Evolutionary conservation across 768 basidiomycete genomes (phyloP).

Genomic region (Leccinum subgranulosum): DNA sequence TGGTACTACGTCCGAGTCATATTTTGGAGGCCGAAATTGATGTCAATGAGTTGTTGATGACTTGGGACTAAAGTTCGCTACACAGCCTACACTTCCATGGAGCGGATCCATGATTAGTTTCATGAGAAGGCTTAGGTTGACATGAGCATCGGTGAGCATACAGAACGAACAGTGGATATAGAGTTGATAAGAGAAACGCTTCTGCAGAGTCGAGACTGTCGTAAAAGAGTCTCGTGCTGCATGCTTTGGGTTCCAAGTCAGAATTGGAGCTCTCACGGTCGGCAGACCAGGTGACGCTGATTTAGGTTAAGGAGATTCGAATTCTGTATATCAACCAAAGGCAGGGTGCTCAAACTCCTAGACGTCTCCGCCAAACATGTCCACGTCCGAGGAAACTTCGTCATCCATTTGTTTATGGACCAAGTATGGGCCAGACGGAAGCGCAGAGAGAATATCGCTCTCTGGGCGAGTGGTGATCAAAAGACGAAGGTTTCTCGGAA

Average conservation of each 20-base stretch:
- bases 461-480: not conserved
- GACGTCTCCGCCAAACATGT: not conserved
- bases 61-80: not conserved
- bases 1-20: too few relatives aligned
- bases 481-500: not conserved
- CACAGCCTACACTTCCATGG: not conserved
- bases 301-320: not conserved
- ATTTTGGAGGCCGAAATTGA: too few relatives aligned
- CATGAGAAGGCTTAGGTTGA: not conserved
- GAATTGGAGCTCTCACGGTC: too few relatives aligned
- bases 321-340: not conserved
- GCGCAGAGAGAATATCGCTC: not conserved
- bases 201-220: not conserved
- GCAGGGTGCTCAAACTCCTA: not conserved
- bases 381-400: not conserved
- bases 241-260: not conserved
- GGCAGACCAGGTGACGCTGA: not conserved
- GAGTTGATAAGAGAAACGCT: not conserved
- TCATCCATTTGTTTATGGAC: not conserved
- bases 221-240: not conserved
- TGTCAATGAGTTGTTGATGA: not conserved
- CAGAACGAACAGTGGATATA: not conserved
- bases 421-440: not conserved
- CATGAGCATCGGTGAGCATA: not conserved
- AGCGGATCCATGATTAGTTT: not conserved